phyloP scores from a whole-genome alignment of 2,329 filamentous ascomycete genomes.

The Orbilia quercus region DNA sequence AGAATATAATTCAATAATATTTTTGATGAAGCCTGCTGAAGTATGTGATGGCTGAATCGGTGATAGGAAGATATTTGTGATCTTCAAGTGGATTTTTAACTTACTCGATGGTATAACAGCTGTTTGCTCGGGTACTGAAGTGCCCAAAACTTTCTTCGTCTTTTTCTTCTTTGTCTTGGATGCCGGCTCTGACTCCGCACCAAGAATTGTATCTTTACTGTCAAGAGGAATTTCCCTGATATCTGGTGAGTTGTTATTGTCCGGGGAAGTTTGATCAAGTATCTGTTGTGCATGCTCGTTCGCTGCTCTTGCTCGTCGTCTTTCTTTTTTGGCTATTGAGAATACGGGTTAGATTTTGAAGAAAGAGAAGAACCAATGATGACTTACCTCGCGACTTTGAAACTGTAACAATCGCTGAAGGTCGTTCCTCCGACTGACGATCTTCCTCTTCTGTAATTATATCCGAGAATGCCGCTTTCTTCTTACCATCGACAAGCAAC shows the following conservation, averaged over 20 bases:
- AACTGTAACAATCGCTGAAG: not conserved
- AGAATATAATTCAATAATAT: too few relatives aligned
- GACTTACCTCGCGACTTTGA: conserved; percentile 14
- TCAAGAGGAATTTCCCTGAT: not conserved
- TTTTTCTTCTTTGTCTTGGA: not conserved
- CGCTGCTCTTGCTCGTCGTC: conserved; percentile 26
- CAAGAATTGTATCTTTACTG: not conserved
- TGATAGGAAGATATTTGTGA: too few relatives aligned
- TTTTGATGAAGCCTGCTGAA: too few relatives aligned
- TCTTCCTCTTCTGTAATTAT: not conserved
- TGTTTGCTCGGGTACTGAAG: not conserved
- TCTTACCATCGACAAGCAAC: not conserved
- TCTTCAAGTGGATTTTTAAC: too few relatives aligned
- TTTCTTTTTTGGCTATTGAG: conserved; percentile 40
- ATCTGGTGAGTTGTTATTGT: not conserved
- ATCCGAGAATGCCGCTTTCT: not conserved
- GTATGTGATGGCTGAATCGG: too few relatives aligned
- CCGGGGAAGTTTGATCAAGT: not conserved
- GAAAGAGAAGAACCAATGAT: not conserved
- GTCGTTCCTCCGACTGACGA: not conserved
- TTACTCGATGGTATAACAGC: not conserved
- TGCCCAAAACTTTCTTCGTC: not conserved
- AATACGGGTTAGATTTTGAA: not conserved
- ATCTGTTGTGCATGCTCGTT: conserved; percentile 11
- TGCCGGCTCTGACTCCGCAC: not conserved